phyloP scores from a whole-genome alignment of 495 filamentous ascomycete genomes.

The Penicillium ochrochloron region DNA sequence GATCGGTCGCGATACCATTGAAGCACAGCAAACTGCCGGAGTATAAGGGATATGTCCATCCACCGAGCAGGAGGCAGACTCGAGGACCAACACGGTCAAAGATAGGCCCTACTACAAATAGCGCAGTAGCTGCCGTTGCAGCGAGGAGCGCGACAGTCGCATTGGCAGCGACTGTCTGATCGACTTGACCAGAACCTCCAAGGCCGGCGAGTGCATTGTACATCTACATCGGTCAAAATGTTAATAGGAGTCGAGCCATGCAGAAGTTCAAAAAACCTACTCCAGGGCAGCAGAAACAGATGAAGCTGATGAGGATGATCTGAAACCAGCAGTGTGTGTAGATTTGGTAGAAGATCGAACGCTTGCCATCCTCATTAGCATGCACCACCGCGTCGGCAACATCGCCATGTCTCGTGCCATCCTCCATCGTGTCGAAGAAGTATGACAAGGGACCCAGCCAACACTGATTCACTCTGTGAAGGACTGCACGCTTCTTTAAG shows the following conservation, averaged over 20 bases:
- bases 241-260: background rate
- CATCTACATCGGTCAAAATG: slow-evolving; percentile 41
- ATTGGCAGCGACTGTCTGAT: slow-evolving; percentile 47
- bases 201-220: slow-evolving; percentile 73
- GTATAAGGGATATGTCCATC: slow-evolving; percentile 51
- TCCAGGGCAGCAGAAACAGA: slow-evolving; percentile 85
- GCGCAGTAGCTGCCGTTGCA: slow-evolving; percentile 44
- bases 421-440: slow-evolving; percentile 18
- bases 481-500: background rate
- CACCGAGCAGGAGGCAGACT: slow-evolving; percentile 45
- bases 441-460: background rate
- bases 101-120: slow-evolving; percentile 49
- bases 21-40: slow-evolving; percentile 47
- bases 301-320: slow-evolving; percentile 54
- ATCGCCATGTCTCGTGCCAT: slow-evolving; percentile 12
- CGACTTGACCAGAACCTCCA: slow-evolving; percentile 58
- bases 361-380: slow-evolving; percentile 2
- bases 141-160: slow-evolving; percentile 47
- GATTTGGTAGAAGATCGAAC: slow-evolving; percentile 26
- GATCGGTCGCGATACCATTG: slow-evolving; percentile 30
- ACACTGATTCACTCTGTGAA: background rate
- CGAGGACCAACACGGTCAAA: slow-evolving; percentile 48
- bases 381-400: background rate
- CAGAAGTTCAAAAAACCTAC: slow-evolving; percentile 22
- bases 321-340: slow-evolving; percentile 48